A percentile compares a stretch with the other conserved stretches of the same genome.
phyloP scores from a whole-genome alignment of 345 rosid genomes.

The Aethionema arabicum region DNA sequence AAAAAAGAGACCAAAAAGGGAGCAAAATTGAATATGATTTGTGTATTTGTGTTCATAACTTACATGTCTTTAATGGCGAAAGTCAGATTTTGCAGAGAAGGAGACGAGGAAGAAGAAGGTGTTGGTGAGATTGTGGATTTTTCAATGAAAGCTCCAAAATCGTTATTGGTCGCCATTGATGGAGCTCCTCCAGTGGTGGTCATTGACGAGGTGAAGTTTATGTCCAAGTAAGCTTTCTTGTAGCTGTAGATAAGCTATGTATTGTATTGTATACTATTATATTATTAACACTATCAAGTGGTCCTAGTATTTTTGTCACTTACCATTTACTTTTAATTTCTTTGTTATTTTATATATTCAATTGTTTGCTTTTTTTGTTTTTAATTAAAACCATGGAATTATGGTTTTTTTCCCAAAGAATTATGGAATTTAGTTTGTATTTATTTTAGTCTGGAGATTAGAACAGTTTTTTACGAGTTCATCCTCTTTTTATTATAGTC shows the following conservation, averaged over 20 bases:
- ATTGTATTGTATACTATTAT: too few relatives aligned
- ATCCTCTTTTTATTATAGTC: too few relatives aligned
- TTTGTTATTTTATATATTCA: too few relatives aligned
- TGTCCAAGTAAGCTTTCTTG: slow-evolving; percentile 31
- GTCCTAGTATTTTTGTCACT: too few relatives aligned
- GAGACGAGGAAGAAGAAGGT: slow-evolving; percentile 47
- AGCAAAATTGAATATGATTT: not conserved
- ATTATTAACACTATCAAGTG: too few relatives aligned
- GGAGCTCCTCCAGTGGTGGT: slow-evolving; percentile 14
- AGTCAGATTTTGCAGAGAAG: slow-evolving; percentile 60
- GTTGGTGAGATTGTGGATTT: slow-evolving; percentile 53
- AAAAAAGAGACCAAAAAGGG: not conserved
- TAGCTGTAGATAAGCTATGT: slow-evolving; percentile 23
- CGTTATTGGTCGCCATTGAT: slow-evolving; percentile 49
- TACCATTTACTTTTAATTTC: too few relatives aligned
- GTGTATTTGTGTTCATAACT: not conserved
- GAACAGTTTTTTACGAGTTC: too few relatives aligned
- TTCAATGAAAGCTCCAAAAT: slow-evolving; percentile 83
- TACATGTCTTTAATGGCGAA: slow-evolving; percentile 95
- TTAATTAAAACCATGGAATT: too few relatives aligned
- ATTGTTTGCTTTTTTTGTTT: too few relatives aligned
- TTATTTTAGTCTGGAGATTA: too few relatives aligned
- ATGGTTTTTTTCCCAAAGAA: too few relatives aligned
- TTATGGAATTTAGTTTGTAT: too few relatives aligned
- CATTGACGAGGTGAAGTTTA: slow-evolving; percentile 9